Percentiles rank a stretch among this genome's conserved stretches.
These are phyloP conservation scores for Endotrypanum monterogeii DNA, from an alignment of 208 protist genomes.

Conservation along the genomic window DNA sequence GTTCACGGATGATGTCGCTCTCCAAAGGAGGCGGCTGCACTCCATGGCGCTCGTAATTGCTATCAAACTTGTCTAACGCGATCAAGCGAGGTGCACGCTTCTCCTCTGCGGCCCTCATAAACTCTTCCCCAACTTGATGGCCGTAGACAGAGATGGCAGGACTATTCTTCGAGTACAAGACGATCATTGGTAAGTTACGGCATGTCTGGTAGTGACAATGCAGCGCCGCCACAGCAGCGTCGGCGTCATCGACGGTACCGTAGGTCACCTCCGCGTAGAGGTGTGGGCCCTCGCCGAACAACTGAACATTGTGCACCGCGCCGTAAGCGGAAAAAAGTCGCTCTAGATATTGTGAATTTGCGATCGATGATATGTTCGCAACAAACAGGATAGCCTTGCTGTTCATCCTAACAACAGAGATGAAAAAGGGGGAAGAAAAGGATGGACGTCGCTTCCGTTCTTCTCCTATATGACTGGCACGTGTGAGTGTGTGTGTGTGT, in stretches of 20 bases:
- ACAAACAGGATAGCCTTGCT: slow-evolving; percentile 66
- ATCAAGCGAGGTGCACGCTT: slow-evolving; percentile 47
- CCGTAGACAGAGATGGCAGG: slow-evolving; percentile 68
- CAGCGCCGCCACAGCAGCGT: slow-evolving; percentile 80
- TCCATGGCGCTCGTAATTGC: slow-evolving; percentile 46
- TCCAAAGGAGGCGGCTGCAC: slow-evolving; percentile 67
- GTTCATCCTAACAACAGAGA: slow-evolving; percentile 17
- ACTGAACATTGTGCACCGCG: slow-evolving; percentile 53
- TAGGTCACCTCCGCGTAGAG: slow-evolving; percentile 80
- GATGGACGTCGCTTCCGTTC: background rate
- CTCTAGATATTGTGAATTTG: slow-evolving; percentile 81
- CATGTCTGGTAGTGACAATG: slow-evolving; percentile 81
- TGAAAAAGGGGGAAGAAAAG: background rate
- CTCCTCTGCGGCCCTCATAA: slow-evolving; percentile 49
- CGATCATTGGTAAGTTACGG: slow-evolving; percentile 68
- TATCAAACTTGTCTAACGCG: slow-evolving; percentile 70
- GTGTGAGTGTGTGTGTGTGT: background rate
- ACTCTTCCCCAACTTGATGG: slow-evolving; percentile 66
- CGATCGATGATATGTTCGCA: slow-evolving; percentile 70
- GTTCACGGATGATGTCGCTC: slow-evolving; percentile 49
- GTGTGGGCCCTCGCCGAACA: slow-evolving; percentile 54
- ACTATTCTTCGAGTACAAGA: slow-evolving; percentile 79
- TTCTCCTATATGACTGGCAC: too few relatives aligned
- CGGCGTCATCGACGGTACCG: slow-evolving; percentile 68
- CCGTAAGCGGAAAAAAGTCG: slow-evolving; percentile 86